Conservation (phyloP, 192 early-diverging fungal species). For the Spizellomyces punctatus region DNA sequence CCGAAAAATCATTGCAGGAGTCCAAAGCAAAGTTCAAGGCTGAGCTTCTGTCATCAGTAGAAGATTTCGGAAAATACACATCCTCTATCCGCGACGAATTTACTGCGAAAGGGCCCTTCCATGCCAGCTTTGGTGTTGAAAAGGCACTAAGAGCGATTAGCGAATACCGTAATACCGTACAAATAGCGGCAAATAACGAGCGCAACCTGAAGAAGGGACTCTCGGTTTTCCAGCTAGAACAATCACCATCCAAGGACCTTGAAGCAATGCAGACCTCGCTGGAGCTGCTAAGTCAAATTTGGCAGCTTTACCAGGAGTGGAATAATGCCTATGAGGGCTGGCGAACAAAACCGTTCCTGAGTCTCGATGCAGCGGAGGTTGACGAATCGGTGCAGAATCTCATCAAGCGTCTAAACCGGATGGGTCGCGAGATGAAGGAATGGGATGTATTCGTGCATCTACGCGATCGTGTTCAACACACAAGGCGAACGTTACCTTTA, state of each 20-base stretch:
- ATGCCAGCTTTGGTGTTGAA: conserved; percentile 48
- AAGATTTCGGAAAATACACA: conserved; percentile 54
- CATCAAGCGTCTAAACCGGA: conserved; percentile 52
- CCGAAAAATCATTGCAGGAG: conserved; percentile 60
- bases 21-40: conserved; percentile 60
- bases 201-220: conserved; percentile 55
- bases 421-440: conserved; percentile 58
- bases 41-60: conserved; percentile 51
- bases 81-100: conserved; percentile 55
- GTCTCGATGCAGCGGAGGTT: conserved; percentile 52
- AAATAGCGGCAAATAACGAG: conserved; percentile 46
- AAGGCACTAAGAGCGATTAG: conserved; percentile 53
- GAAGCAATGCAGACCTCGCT: conserved; percentile 43
- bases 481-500: conserved; percentile 53
- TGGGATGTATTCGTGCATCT: conserved; percentile 59
- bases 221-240: conserved; percentile 59
- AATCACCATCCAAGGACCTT: conserved; percentile 58
- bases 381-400: conserved; percentile 59
- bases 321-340: conserved; percentile 48
- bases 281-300: conserved; percentile 54
- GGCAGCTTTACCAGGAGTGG: conserved; percentile 54
- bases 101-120: conserved; percentile 54
- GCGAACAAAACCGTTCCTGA: conserved; percentile 50
- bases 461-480: conserved; percentile 58
- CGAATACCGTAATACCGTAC: conserved; percentile 48